These are phyloP conservation scores for Penicillium bovifimosum DNA, from an alignment of 495 filamentous ascomycete species.

Conservation along the genomic window DNA sequence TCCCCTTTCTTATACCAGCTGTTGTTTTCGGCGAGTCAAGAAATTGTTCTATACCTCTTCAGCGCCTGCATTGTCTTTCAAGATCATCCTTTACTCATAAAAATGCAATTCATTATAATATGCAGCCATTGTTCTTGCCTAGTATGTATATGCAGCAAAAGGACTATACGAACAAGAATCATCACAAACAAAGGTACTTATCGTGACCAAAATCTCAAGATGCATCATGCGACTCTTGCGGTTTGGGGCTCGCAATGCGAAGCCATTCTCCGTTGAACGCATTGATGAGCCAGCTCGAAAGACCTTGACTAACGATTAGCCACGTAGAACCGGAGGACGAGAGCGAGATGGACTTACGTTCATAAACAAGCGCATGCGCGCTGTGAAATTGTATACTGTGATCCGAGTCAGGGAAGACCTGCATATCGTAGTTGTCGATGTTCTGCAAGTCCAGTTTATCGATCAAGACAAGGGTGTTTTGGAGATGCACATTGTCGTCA, in stretches of 20 bases:
- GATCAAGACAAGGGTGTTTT: slow-evolving; percentile 80
- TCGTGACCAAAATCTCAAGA: slow-evolving; percentile 17
- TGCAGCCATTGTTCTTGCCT: neutral
- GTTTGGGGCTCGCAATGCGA: slow-evolving; percentile 62
- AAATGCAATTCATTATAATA: neutral
- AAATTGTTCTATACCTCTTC: neutral
- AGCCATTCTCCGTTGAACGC: slow-evolving; percentile 97
- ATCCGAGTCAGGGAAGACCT: slow-evolving; percentile 94
- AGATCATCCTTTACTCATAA: neutral
- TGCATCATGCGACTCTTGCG: slow-evolving; percentile 29
- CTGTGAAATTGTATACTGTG: slow-evolving; percentile 95
- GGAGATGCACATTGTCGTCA: slow-evolving; percentile 96
- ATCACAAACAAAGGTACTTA: slow-evolving; percentile 2
- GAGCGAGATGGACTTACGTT: slow-evolving; percentile 58
- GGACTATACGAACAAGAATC: neutral
- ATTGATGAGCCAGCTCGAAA: slow-evolving; percentile 90
- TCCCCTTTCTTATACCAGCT: neutral
- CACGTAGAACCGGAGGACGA: neutral
- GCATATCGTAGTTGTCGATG: slow-evolving; percentile 93
- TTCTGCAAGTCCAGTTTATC: slow-evolving; percentile 79
- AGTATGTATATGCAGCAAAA: neutral
- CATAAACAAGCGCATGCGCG: slow-evolving; percentile 87
- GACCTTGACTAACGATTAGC: slow-evolving; percentile 49
- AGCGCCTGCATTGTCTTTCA: neutral
- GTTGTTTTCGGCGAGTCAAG: neutral